These are phyloP conservation scores for Penicillium sp. DNA, from an alignment of 2,329 filamentous ascomycete genomes.

Conservation along the genomic window DNA sequence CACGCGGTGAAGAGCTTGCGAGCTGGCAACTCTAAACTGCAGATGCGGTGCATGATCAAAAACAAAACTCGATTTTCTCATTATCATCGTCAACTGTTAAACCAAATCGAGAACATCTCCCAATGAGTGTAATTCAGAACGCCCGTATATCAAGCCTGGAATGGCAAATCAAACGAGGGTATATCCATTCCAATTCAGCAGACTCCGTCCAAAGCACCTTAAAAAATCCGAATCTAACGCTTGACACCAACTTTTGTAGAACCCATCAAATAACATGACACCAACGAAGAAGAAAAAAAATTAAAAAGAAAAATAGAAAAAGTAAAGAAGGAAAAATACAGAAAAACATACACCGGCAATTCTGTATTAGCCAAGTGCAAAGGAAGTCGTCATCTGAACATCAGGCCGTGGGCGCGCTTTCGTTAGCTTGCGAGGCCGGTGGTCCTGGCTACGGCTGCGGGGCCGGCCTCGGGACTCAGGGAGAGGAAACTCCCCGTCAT, in stretches of 20 bases:
- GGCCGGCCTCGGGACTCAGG: slow-evolving; percentile 25
- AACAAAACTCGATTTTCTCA: background rate
- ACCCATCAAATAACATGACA: background rate
- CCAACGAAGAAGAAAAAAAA: background rate
- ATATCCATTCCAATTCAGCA: slow-evolving; percentile 20
- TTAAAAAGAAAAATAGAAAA: background rate
- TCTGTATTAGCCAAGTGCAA: slow-evolving; percentile 10
- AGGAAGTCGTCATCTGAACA: slow-evolving; percentile 17
- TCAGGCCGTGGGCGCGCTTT: slow-evolving; percentile 16
- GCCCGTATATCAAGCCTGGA: slow-evolving; percentile 2
- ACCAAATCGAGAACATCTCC: background rate
- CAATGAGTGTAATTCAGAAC: background rate
- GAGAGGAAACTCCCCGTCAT: background rate
- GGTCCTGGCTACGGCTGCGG: slow-evolving; percentile 26
- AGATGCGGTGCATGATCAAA: background rate
- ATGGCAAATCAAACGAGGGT: slow-evolving; percentile 20
- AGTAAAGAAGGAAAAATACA: background rate
- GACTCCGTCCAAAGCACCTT: slow-evolving; percentile 7
- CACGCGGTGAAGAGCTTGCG: background rate
- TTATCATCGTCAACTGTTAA: background rate
- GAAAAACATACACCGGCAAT: background rate
- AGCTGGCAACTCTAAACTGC: background rate
- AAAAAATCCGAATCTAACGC: background rate
- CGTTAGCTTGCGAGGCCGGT: slow-evolving; percentile 18
- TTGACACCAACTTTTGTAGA: slow-evolving; percentile 3